phyloP scores from a whole-genome alignment of 192 early-diverging fungal species.

The Rhizoclosmatium globosum region DNA sequence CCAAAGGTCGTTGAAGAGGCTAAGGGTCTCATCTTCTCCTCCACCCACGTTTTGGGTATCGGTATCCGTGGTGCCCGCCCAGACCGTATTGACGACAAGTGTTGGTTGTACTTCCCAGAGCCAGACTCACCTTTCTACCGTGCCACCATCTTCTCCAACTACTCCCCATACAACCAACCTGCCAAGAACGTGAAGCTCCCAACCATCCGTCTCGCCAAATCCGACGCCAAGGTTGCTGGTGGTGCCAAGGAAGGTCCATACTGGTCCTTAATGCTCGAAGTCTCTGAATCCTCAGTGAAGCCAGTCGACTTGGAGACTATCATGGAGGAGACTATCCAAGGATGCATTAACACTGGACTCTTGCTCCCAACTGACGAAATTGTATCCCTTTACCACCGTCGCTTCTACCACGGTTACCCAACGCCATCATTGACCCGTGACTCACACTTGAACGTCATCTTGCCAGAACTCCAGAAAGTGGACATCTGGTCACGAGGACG shows the following conservation, averaged over 20 bases:
- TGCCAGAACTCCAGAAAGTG: constrained; percentile 35
- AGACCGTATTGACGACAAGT: constrained; percentile 44
- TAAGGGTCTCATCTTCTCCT: constrained; percentile 37
- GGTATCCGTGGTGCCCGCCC: constrained; percentile 44
- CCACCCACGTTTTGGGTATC: constrained; percentile 45
- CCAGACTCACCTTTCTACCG: constrained; percentile 42
- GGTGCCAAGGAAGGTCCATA: constrained; percentile 40
- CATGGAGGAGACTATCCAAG: constrained; percentile 44
- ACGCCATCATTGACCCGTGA: constrained; percentile 47
- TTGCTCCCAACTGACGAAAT: constrained; percentile 42
- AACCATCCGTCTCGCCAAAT: constrained; percentile 39
- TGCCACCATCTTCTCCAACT: constrained; percentile 52
- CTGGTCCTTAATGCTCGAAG: constrained; percentile 52
- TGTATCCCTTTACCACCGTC: constrained; percentile 43
- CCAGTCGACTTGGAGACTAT: constrained; percentile 38
- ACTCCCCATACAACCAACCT: constrained; percentile 44
- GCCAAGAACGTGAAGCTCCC: constrained; percentile 24
- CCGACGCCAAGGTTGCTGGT: background rate
- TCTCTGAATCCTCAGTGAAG: constrained; percentile 44
- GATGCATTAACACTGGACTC: constrained; percentile 42
- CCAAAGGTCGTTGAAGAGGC: constrained; percentile 30
- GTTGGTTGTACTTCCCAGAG: constrained; percentile 53
- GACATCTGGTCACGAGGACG: constrained; percentile 47
- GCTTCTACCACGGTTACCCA: constrained; percentile 47
- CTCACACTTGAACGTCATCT: constrained; percentile 23